Percentiles rank a stretch among this genome's conserved stretches.
phyloP scores from a whole-genome alignment of 202 grass and related monocot species.

The Hordeum pubiflorum region DNA sequence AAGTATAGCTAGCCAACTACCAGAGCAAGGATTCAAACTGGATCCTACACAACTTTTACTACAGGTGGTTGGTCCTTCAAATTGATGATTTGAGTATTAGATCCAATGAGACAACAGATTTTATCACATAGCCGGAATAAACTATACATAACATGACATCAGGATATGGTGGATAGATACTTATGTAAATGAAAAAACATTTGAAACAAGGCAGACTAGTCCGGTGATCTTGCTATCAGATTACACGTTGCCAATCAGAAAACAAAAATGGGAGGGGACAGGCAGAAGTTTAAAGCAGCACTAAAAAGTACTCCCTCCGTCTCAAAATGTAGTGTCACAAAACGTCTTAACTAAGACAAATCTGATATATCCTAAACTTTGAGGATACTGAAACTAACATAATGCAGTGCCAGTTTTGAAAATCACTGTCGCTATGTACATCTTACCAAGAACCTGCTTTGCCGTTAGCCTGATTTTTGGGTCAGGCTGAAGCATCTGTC shows the following conservation, averaged over 20 bases:
- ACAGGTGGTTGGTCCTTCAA: not conserved
- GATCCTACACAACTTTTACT: not conserved
- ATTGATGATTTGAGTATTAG: not conserved
- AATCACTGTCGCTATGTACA: not conserved
- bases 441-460: constrained; percentile 93
- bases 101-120: not conserved
- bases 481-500: constrained; percentile 94
- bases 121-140: not conserved
- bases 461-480: constrained; percentile 84
- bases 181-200: not conserved
- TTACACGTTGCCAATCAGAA: not conserved
- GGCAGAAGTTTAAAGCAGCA: not conserved
- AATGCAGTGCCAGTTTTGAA: not conserved
- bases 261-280: not conserved
- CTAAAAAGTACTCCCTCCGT: not conserved
- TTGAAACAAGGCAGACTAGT: not conserved
- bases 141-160: not conserved
- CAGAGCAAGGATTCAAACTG: not conserved
- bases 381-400: not conserved
- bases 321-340: too few species aligned
- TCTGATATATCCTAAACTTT: not conserved
- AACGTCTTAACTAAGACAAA: not conserved
- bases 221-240: not conserved
- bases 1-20: not conserved
- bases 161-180: not conserved